Evolutionary conservation across 2,329 filamentous ascomycete genomes (phyloP), one percentile per base, ranked within the genome.

Genomic region (Monosporascus ibericus): DNA sequence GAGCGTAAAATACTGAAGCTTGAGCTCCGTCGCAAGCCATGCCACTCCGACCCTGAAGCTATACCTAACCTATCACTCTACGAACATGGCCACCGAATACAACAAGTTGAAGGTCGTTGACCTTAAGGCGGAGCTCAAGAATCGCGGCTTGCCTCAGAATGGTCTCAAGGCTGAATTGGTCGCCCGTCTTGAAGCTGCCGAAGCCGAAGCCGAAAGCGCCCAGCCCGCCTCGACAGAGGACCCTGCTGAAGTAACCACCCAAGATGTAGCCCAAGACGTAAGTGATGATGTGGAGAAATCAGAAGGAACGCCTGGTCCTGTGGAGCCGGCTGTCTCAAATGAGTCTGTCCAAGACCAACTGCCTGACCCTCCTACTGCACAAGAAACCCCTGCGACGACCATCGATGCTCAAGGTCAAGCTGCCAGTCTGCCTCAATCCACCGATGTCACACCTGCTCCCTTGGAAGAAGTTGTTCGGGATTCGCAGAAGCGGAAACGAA

Each of bases 121-220:
- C 63, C 78, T 92, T 53, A 87, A 86, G 69, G 81, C 82, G 22
- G 87, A 91, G 73, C 77, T 92, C 42, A 90, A 88, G 70, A 77
- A 75, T 53, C 81, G 87, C 57, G 84, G 84, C n/a, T 79, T 92
- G 39, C 74, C 83, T 6, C 80, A 84, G 55, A 80, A 81, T 24
- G 88, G 88, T 8, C 76, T 90, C 49, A 88, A 91, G 66, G 78
- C 84, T 24, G 87, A 87, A 54, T 79, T 91, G 47, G 77, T 92
- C 52, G 79, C 85, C 55, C 81, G 86, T 54, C 71, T 92, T 46
- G 65, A 75, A 47, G 72, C 53, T 15, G 25, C 48, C 27, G 47
- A 54, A 49, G 48, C 48, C 22, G 52, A 58, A 20, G 30, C 53
- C 24, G 50, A 54, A 42, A 22, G 48, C 44, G 42, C 51, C 46